Evolutionary conservation across 208 protist genomes (phyloP).

Genomic region (Vickermania spadyakhi): DNA sequence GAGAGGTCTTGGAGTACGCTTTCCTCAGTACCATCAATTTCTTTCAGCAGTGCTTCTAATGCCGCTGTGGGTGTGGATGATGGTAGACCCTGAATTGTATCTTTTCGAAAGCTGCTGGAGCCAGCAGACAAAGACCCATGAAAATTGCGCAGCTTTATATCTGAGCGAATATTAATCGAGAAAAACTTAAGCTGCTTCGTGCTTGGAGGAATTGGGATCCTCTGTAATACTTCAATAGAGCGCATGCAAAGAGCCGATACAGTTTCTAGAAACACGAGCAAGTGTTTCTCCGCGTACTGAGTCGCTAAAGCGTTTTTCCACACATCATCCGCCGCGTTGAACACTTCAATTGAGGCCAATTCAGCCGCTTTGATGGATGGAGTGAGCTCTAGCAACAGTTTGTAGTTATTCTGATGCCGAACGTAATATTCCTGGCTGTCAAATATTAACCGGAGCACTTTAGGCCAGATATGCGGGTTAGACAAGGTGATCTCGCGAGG

Average conservation of each 20-base stretch:
- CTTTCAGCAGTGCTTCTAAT: background rate
- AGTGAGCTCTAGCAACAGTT: background rate
- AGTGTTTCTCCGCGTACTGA: background rate
- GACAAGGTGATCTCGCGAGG: background rate
- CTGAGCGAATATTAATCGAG: background rate
- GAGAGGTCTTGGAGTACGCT: background rate
- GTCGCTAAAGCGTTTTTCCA: background rate
- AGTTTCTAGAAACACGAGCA: background rate
- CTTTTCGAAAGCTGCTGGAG: background rate
- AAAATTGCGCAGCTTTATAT: background rate
- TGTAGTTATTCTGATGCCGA: background rate
- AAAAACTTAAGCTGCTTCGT: background rate
- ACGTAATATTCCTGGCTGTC: background rate
- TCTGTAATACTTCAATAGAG: background rate
- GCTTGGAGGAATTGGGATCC: background rate
- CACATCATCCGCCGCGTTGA: background rate
- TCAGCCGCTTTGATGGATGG: background rate
- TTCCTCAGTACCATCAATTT: background rate
- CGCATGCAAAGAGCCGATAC: background rate
- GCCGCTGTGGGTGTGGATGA: background rate
- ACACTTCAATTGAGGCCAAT: background rate
- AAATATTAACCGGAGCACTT: background rate
- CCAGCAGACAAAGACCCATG: background rate
- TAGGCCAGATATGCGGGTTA: background rate
- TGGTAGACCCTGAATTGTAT: background rate